phyloP scores from a whole-genome alignment of 805 yeast genomes.

The Spencermartinsiella europaea region DNA sequence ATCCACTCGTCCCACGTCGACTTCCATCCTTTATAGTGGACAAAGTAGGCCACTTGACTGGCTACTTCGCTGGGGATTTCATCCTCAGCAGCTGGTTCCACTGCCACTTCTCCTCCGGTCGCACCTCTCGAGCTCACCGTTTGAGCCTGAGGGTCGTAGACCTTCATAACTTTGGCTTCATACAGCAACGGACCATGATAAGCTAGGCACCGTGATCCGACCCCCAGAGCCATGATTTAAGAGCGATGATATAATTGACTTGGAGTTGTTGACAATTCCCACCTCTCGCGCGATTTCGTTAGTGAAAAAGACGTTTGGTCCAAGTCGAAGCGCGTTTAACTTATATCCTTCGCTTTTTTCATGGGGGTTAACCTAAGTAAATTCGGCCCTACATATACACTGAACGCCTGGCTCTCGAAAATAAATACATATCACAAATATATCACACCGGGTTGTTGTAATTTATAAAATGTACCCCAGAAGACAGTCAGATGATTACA shows the following conservation, averaged over 20 bases:
- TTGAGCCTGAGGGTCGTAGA: constrained; percentile 47
- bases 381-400: too few relatives aligned
- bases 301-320: too few relatives aligned
- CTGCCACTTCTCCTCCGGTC: constrained; percentile 8
- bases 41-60: constrained; percentile 46
- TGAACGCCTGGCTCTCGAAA: too few relatives aligned
- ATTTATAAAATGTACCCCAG: too few relatives aligned
- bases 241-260: constrained; percentile 1
- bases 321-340: too few relatives aligned
- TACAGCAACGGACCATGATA: constrained; percentile 88
- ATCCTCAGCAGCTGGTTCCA: constrained; percentile 19
- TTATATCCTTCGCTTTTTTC: too few relatives aligned
- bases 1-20: constrained; percentile 98
- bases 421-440: too few relatives aligned
- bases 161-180: constrained; percentile 73
- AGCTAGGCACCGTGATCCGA: constrained; percentile 52
- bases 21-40: constrained; percentile 96
- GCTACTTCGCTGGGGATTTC: constrained; percentile 36
- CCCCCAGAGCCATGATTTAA: constrained; percentile 12
- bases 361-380: too few relatives aligned
- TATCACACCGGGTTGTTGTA: too few relatives aligned
- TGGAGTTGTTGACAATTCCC: too few relatives aligned
- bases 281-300: too few relatives aligned
- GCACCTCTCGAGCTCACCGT: constrained; percentile 12
- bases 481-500: too few relatives aligned